A percentile compares a stretch with the other conserved stretches of the same genome.
Conservation (phyloP, 352 stramenopile genomes). For the Thalassiosira mediterranea region DNA sequence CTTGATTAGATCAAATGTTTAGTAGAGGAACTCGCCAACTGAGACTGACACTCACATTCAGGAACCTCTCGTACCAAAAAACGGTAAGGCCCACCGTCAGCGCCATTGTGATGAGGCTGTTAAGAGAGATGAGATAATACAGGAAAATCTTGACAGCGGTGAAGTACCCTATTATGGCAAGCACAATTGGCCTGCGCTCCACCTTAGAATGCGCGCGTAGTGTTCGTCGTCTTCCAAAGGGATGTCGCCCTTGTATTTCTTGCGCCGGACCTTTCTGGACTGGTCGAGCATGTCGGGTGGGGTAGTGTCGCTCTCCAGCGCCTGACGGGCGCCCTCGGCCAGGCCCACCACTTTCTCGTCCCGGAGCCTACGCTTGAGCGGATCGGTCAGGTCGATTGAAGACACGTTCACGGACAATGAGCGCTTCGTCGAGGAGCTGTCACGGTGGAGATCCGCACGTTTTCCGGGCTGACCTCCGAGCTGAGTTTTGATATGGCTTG, state of each 20-base stretch:
- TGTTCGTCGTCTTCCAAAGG: conserved; percentile 47
- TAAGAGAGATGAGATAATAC: conserved; percentile 65
- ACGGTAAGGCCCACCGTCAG: conserved; percentile 49
- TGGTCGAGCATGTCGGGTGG: conserved; percentile 15
- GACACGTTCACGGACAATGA: too few species aligned
- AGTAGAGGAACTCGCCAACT: too few species aligned
- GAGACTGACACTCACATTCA: conserved; percentile 10
- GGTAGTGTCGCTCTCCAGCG: neutral
- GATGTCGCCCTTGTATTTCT: conserved; percentile 28
- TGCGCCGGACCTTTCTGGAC: conserved; percentile 16
- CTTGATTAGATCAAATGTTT: too few species aligned
- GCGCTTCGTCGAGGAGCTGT: too few species aligned
- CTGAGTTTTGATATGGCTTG: too few species aligned
- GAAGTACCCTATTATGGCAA: conserved; percentile 37
- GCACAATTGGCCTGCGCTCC: conserved; percentile 27
- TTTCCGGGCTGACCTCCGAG: too few species aligned
- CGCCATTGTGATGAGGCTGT: conserved; percentile 45
- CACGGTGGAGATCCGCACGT: too few species aligned
- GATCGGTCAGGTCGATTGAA: conserved; percentile 19
- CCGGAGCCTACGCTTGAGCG: conserved; percentile 16
- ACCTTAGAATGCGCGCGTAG: conserved; percentile 41
- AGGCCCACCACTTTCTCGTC: conserved; percentile 42
- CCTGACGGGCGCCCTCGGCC: conserved; percentile 16
- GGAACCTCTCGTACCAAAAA: conserved; percentile 56
- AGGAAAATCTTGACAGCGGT: conserved; percentile 63